Base-by-base conservation (phyloP, 2,329 filamentous ascomycete genomes). In the Pseudopyricularia cyperi region DNA sequence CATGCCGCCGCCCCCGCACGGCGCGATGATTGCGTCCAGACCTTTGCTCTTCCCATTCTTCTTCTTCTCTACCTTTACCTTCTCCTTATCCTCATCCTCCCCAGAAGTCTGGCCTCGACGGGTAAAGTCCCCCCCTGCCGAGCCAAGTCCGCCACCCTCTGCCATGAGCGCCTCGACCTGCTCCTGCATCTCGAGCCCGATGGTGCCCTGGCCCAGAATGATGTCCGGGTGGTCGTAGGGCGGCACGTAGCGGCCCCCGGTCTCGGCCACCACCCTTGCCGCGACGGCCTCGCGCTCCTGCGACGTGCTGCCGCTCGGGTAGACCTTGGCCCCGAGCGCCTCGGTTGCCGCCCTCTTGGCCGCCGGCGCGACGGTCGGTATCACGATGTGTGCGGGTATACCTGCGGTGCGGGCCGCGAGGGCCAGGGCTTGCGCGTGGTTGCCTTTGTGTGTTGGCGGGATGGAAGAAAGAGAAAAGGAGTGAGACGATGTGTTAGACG, bases 181-280 rank as follows among this genome's bases (percentile, higher is more conserved):
- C 55, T 77, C 71, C 63, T 89, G 83, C 33, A 96, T 67, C 66
- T 98, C 93, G 5, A 96, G 66, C 0, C 82, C 90, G 55, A 87
- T 73, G 0, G 91, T 97, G n/a, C 91, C 93, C 70, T 96, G 90
- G 0, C 93, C 91, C 0, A 95, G 78, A 52, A 97, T 85, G 57
- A 96, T 89, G 65, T 96, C 81, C 3, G 87, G 85, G 67, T 97
- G 87, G 65, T 97, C 88, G 64, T 96, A 96, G 0, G 93, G 90
- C 52, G 90, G 90, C 4, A 98, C 77, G 9, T 96, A 72, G 1
- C 83, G 80, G 0, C 89, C 89, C 39, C 85, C 83, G 1, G 87
- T 95, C 54, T 82, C 70, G 28, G 71, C 70, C 1, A 89, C 76
- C 6, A 96, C 80, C 4, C 80, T 69, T n/a, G 66, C 71, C 1